phyloP scores from a whole-genome alignment of 2,329 filamentous ascomycete species.

The Leptographium flavum region DNA sequence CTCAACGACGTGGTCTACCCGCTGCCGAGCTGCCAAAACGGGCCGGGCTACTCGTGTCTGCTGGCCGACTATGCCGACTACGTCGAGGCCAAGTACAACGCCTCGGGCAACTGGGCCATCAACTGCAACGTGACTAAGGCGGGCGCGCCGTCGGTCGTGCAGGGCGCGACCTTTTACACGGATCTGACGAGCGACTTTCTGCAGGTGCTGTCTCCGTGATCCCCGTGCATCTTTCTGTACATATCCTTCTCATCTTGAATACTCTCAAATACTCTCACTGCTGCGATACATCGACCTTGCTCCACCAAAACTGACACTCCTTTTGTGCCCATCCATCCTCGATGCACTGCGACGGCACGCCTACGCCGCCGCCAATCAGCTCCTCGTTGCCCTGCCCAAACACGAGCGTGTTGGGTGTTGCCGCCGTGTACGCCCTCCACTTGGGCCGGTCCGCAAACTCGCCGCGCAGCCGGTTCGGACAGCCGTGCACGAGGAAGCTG shows the following conservation, averaged over 20 bases:
- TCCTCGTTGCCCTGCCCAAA: slow-evolving; percentile 33
- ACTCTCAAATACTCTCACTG: slow-evolving; percentile 3
- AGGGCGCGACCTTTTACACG: slow-evolving; percentile 35
- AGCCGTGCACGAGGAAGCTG: slow-evolving; percentile 31
- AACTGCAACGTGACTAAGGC: slow-evolving; percentile 31
- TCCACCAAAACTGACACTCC: slow-evolving; percentile 34
- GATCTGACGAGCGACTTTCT: slow-evolving; percentile 26
- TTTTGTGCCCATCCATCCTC: slow-evolving; percentile 26
- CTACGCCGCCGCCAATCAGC: slow-evolving; percentile 26
- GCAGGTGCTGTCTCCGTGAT: slow-evolving; percentile 7
- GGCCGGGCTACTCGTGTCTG: slow-evolving; percentile 39
- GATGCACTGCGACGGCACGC: slow-evolving; percentile 21
- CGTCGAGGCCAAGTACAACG: slow-evolving; percentile 28
- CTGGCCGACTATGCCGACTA: slow-evolving; percentile 30
- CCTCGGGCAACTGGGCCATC: slow-evolving; percentile 33
- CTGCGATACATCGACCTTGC: slow-evolving; percentile 16
- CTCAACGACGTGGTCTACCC: slow-evolving; percentile 52
- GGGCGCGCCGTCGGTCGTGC: slow-evolving; percentile 24
- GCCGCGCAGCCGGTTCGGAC: slow-evolving; percentile 11
- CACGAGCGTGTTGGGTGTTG: slow-evolving; percentile 19
- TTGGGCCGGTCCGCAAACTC: neutral
- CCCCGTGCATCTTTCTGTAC: neutral
- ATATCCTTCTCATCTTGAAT: neutral
- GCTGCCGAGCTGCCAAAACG: slow-evolving; percentile 36
- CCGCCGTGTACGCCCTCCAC: slow-evolving; percentile 1